Evolutionary conservation across 495 filamentous ascomycete species (phyloP), one percentile per base, ranked within the genome.

Genomic region (Hyphodiscus hymeniophilus): DNA sequence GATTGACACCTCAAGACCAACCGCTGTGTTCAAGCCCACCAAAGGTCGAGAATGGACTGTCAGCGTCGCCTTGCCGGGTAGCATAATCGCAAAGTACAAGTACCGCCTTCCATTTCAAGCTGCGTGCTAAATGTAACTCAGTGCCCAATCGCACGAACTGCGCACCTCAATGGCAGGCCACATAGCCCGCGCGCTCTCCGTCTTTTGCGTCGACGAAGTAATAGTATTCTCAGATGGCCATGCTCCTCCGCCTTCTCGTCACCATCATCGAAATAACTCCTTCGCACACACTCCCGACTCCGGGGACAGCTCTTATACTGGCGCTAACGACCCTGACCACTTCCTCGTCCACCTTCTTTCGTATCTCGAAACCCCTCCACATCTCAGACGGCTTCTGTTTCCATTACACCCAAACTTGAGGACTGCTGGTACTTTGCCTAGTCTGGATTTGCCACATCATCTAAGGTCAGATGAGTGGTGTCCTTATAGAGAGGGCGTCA

Each of bases 181-280:
- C 45, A 74, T 91, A 18, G 85, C 84, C 2, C 81, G 86, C 17
- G 84, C 82, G 12, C 65, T 80, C 7, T 79, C 84, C 20, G 81
- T 89, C 48, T 89, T 87, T 59, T 81, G 74, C 50, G 75, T 89
- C 43, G 86, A 91, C 56, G 86, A 91, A 62, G 70, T 91, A 22
- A 69, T 89, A 36, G 61, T 89, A 45, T 89, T 81, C 60, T 75
- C 86, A 39, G 85, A 89, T 60, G 72, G 59, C 13, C 22, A 61
- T 36, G 23, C 39, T 17, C 15, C 51, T 30, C 38, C 34, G 1
- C 26, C 48, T 13, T 45, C 43, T 16, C 41, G n/a, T 15, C 54
- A 50, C 16, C 44, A 54, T 24, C 40, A 60, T 22, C 45, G 45
- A 6, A 13, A n/a, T 7, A 50, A 58, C 45, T 47, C 56, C 15